These are phyloP conservation scores for Celoporthe dispersa DNA, from an alignment of 2,329 filamentous ascomycete species.

Conservation along the genomic window DNA sequence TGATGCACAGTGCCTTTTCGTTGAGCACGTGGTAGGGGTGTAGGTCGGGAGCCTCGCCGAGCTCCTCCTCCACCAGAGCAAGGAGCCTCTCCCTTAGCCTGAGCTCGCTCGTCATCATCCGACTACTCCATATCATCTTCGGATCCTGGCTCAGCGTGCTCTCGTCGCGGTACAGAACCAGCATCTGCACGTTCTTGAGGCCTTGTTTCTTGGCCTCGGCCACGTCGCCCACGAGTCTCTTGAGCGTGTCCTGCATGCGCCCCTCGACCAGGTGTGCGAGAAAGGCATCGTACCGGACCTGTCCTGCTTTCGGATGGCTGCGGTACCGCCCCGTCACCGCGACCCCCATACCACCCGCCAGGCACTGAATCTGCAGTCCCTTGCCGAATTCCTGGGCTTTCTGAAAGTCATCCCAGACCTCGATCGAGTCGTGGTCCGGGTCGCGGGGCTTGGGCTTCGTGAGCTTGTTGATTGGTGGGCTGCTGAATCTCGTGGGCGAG, in stretches of 20 bases:
- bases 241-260: slow-evolving; percentile 17
- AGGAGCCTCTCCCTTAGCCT: slow-evolving; percentile 9
- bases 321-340: slow-evolving; percentile 15
- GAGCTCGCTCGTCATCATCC: not conserved
- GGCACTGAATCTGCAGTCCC: slow-evolving; percentile 15
- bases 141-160: slow-evolving; percentile 12
- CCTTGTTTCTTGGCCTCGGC: slow-evolving; percentile 8
- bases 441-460: slow-evolving; percentile 12
- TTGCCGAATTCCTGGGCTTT: slow-evolving; percentile 9
- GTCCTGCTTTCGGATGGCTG: not conserved
- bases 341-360: slow-evolving; percentile 14
- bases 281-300: slow-evolving; percentile 10
- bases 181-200: not conserved
- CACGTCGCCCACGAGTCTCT: slow-evolving; percentile 7
- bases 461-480: slow-evolving; percentile 6
- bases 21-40: slow-evolving; percentile 13
- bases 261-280: slow-evolving; percentile 16
- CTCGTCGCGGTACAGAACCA: slow-evolving; percentile 17
- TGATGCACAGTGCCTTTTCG: slow-evolving; percentile 11
- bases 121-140: slow-evolving; percentile 12
- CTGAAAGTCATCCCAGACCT: slow-evolving; percentile 9
- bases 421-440: not conserved
- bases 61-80: slow-evolving; percentile 9
- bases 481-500: not conserved
- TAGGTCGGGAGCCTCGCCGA: slow-evolving; percentile 8